Conservation (phyloP, 495 filamentous ascomycete species). For the Tetracladium setigerum region DNA sequence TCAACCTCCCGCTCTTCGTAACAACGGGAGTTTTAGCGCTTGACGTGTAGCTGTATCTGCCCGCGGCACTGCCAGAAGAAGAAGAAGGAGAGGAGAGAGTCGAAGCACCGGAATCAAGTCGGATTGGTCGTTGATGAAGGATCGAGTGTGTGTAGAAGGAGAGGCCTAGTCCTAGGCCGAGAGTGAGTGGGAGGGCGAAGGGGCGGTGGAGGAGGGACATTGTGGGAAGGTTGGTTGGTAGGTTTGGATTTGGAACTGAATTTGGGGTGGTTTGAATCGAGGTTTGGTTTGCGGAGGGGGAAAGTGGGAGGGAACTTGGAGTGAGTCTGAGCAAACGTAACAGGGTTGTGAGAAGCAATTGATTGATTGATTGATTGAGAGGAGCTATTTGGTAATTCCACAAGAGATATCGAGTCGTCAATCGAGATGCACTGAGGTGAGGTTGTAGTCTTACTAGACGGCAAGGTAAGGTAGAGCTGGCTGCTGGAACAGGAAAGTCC, state of each 20-base stretch:
- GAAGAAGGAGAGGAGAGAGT: no score
- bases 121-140: constrained; percentile 22
- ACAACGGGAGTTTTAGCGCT: constrained; percentile 23
- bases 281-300: constrained; percentile 1
- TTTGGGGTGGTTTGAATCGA: not conserved
- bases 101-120: constrained; percentile 21
- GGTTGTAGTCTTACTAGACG: no score
- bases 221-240: not conserved
- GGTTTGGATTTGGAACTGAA: not conserved
- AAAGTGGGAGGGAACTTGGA: not conserved
- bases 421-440: no score
- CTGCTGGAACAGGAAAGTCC: no score
- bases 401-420: no score
- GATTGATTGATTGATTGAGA: no score
- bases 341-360: no score
- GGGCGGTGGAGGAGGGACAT: constrained; percentile 7
- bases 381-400: no score
- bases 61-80: not conserved
- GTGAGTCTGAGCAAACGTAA: not conserved
- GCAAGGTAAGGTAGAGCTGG: no score
- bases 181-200: constrained; percentile 1
- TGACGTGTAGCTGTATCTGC: constrained; percentile 1
- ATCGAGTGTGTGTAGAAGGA: constrained; percentile 19
- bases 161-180: constrained; percentile 11
- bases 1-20: constrained; percentile 28